These are phyloP conservation scores for Phlyctochytrium planicorne DNA, from an alignment of 192 early-diverging fungal species.

Conservation along the genomic window DNA sequence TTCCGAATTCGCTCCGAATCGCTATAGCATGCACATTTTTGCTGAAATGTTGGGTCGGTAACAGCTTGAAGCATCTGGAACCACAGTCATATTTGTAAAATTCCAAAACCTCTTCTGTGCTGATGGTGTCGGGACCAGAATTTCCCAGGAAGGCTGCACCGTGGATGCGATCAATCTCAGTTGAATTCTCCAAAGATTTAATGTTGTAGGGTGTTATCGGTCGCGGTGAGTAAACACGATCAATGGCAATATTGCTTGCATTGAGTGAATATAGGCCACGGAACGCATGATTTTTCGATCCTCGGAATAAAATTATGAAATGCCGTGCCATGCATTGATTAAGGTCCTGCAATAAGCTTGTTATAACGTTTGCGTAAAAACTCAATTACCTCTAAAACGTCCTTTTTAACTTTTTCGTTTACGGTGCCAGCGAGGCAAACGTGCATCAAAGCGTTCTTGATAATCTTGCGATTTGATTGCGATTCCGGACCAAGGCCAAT, in stretches of 20 bases:
- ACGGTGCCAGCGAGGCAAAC: constrained; percentile 54
- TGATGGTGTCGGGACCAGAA: constrained; percentile 42
- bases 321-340: constrained; percentile 32
- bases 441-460: constrained; percentile 53
- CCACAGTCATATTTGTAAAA: constrained; percentile 61
- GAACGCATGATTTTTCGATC: constrained; percentile 48
- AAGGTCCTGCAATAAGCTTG: constrained; percentile 38
- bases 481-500: constrained; percentile 11
- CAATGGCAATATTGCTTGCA: constrained; percentile 33
- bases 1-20: constrained; percentile 22
- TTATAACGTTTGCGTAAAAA: constrained; percentile 5
- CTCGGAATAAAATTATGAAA: constrained; percentile 55
- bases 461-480: constrained; percentile 46
- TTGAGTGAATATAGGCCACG: constrained; percentile 54
- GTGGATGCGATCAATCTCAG: neutral
- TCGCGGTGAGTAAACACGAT: constrained; percentile 38
- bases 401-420: constrained; percentile 42
- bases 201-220: neutral
- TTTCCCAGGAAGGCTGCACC: neutral
- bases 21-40: constrained; percentile 47
- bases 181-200: constrained; percentile 6
- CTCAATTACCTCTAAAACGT: constrained; percentile 48
- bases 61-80: constrained; percentile 41
- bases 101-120: constrained; percentile 31
- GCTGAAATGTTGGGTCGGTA: constrained; percentile 52